A percentile compares a stretch with the other conserved stretches of the same genome.
Evolutionary conservation across 208 protist species (phyloP).

Genomic region (Trypanosoma avium): DNA sequence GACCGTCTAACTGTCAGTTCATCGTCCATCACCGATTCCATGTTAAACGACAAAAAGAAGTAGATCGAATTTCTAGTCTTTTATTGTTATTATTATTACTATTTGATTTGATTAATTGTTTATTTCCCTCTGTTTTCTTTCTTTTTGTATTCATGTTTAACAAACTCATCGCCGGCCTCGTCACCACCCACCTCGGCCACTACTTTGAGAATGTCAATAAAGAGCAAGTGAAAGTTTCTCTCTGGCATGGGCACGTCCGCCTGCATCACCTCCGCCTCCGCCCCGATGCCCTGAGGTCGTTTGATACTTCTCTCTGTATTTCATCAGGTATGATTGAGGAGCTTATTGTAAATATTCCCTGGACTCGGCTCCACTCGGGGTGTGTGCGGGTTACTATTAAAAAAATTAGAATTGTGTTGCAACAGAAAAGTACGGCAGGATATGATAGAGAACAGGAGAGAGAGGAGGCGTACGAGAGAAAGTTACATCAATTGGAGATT

Average conservation of each 20-base stretch:
- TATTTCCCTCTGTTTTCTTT: too few relatives aligned
- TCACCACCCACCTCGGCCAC: slow-evolving; percentile 77
- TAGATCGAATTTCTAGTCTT: neutral
- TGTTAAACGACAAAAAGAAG: too few relatives aligned
- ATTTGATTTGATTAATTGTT: too few relatives aligned
- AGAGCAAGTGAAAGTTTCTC: slow-evolving; percentile 81
- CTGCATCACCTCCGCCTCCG: slow-evolving; percentile 61
- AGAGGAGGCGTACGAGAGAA: slow-evolving; percentile 43
- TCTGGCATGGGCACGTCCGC: slow-evolving; percentile 79
- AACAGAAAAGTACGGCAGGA: slow-evolving; percentile 48
- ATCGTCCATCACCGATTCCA: too few relatives aligned
- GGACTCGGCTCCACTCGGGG: slow-evolving; percentile 71
- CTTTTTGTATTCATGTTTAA: slow-evolving; percentile 65
- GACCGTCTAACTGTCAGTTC: too few relatives aligned
- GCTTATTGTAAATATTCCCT: slow-evolving; percentile 72
- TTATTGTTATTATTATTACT: neutral
- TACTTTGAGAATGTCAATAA: slow-evolving; percentile 86
- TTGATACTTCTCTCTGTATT: slow-evolving; percentile 63
- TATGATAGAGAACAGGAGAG: slow-evolving; percentile 53
- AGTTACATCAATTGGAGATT: slow-evolving; percentile 41
- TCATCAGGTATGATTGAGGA: slow-evolving; percentile 64
- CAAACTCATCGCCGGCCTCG: slow-evolving; percentile 67
- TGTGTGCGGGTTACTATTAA: slow-evolving; percentile 62
- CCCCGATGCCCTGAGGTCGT: slow-evolving; percentile 57
- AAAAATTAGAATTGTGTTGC: slow-evolving; percentile 49